These are phyloP conservation scores for Citrullus amarus DNA, from an alignment of 306 rosid genomes.

Conservation along the genomic window DNA sequence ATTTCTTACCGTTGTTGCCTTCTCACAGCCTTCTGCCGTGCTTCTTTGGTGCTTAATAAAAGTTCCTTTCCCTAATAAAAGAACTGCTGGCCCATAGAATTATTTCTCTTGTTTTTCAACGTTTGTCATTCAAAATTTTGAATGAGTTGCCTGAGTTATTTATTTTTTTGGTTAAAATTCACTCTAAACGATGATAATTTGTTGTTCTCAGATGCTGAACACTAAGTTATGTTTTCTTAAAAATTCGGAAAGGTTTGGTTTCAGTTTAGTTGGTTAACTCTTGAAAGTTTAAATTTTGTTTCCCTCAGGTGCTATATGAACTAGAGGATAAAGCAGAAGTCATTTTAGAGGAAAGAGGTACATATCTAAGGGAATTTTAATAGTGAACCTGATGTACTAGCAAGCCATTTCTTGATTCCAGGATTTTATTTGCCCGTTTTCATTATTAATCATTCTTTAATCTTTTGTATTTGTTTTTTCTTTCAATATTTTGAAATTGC, in stretches of 20 bases:
- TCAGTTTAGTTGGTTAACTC: neutral
- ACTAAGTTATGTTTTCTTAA: neutral
- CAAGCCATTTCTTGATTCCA: neutral
- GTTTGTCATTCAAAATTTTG: neutral
- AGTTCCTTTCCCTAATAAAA: neutral
- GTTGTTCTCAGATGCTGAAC: neutral
- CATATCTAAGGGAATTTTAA: neutral
- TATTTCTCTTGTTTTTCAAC: neutral
- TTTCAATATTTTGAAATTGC: neutral
- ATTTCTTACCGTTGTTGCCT: neutral
- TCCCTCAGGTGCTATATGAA: constrained; percentile 65
- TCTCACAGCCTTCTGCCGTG: neutral
- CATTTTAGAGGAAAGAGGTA: constrained; percentile 89
- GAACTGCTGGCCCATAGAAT: neutral
- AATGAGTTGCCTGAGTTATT: too few species aligned
- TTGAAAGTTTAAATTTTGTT: neutral
- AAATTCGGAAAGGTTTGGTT: neutral
- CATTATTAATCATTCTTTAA: neutral
- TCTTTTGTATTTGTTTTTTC: neutral
- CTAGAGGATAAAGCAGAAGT: constrained; percentile 84
- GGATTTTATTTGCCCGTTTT: neutral
- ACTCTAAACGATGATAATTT: neutral
- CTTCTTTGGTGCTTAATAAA: neutral
- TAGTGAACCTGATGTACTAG: neutral
- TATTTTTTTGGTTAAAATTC: neutral